Conservation (phyloP, 768 basidiomycete species). For the Leccinum barrowsii region DNA sequence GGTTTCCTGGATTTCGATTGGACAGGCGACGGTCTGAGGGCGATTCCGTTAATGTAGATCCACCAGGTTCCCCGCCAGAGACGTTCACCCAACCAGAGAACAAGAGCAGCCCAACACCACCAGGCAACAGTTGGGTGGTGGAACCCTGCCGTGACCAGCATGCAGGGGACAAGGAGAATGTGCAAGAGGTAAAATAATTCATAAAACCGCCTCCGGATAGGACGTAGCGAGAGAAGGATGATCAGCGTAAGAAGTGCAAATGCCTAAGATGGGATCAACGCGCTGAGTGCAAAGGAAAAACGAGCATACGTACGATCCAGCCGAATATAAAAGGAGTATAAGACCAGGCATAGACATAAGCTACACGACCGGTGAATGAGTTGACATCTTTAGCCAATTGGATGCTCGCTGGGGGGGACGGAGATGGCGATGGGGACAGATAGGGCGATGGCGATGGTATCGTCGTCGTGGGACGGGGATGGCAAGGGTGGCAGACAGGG, state of each 20-base stretch:
- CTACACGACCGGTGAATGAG: constrained; percentile 37
- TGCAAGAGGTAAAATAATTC: constrained; percentile 67
- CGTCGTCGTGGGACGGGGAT: too few species aligned
- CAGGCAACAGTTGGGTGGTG: constrained; percentile 65
- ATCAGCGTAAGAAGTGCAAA: constrained; percentile 53
- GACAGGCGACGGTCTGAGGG: background rate
- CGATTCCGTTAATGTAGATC: constrained; percentile 47
- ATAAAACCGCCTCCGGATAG: constrained; percentile 51
- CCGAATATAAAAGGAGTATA: constrained; percentile 59
- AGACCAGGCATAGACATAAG: constrained; percentile 50
- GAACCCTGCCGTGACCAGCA: constrained; percentile 55
- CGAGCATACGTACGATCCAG: constrained; percentile 43
- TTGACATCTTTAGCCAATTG: constrained; percentile 55
- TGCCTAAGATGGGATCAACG: constrained; percentile 38
- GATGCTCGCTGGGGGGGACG: constrained; percentile 39
- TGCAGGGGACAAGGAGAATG: constrained; percentile 58
- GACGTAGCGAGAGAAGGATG: constrained; percentile 46
- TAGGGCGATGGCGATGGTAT: too few species aligned
- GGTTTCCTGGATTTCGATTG: background rate
- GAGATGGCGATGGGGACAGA: too few species aligned
- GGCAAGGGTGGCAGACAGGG: too few species aligned
- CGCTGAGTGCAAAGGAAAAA: constrained; percentile 1
- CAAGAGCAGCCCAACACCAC: constrained; percentile 66
- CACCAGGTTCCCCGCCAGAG: constrained; percentile 52
- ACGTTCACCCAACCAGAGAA: constrained; percentile 63